Base-by-base conservation (phyloP, 2,329 filamentous ascomycete species). In the Fusarium luffae region DNA sequence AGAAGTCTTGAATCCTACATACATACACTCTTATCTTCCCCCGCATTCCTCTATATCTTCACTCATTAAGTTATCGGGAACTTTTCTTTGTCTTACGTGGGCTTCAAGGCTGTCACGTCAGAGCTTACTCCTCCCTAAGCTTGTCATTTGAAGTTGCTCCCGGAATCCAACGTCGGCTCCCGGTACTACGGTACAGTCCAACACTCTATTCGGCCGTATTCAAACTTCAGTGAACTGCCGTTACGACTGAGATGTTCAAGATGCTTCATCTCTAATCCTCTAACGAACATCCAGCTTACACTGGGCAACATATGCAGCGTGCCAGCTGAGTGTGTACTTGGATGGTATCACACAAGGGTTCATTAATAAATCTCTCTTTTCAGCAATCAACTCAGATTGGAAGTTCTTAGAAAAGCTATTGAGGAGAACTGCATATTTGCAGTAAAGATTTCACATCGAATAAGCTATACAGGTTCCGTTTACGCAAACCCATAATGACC, bases 141-240 rank as follows among this genome's bases (percentile, higher is more conserved):
- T 56, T 68, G 55, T 44, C 52, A 19, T 58, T 27, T 23, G 47
- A 28, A 25, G 52, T 69, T 63, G 48, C 37, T 50, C 43, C 41
- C 54, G 47, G 55, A 50, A 43, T 54, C 28, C 41, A 54, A 47
- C 32, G 41, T 54, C 67, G 58, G 46, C 55, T 43, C 40, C 59
- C 59, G 49, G 67, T 68, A 46, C 34, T 34, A 68, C 67, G 41
- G 42, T 49, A 50, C 66, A 67, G 62, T 54, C 41, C 49, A 49
- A 37, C 61, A 41, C 44, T 44, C 32, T 41, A 54, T 59, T 61
- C 64, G 58, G 48, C 41, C 42, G 21, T 56, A 43, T 43, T 32
- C 27, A 27, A 54, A 49, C 41, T n/a, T 50, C 42, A 43, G 28
- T 10, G 34, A 27, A 19, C 30, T 47, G 13, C 37, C 46, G 49